Evolutionary conservation across 169 alveolate genomes (phyloP), one percentile per base, ranked within the genome.

Genomic region (Plasmodium gaboni): DNA sequence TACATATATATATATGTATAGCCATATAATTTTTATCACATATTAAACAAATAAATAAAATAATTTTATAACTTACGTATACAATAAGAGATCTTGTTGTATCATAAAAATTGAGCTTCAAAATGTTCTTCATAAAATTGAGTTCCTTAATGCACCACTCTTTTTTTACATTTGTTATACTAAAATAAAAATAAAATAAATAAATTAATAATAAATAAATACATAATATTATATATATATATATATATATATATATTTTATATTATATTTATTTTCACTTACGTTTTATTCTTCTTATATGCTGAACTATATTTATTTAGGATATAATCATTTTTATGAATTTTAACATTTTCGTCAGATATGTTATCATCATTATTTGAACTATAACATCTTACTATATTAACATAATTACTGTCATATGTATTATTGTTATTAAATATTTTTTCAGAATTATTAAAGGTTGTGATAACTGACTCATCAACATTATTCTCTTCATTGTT

Each of bases 101-200:
- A 64, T 85, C 91, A 59, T 69, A 70, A 28, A 85, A 85, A 28
- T 85, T 69, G 51, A 85, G 55, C 53, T 85, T 85, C 24, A 85
- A 61, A 12, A 85, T 17, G 15, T 85, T 85, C 17, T 85, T 85
- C 86, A 85, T 69, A 72, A 85, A 85, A 64, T 69, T 85, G 28
- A 85, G 22, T 59, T 85, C 91, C 65, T 69, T 69, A 65, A 69
- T n/a, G 17, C 86, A 85, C 91, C 91, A 85, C 28, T 85, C 91
- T 32, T 85, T 85, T 64, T 85, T 85, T 55, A 85, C 42, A 38
- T 42, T 85, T 2, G 91, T 85, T 85, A 85, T 69, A 3, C 91
- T 85, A 51, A 68, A 68, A 67, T 67, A 69, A 42, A 24, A 63
- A n/a, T 6, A 53, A 65, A 67, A 51, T 26, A 10, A 24, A 38